Evolutionary conservation across 192 early-diverging fungal species (phyloP).

Genomic region (Borealophlyctis nickersoniae): DNA sequence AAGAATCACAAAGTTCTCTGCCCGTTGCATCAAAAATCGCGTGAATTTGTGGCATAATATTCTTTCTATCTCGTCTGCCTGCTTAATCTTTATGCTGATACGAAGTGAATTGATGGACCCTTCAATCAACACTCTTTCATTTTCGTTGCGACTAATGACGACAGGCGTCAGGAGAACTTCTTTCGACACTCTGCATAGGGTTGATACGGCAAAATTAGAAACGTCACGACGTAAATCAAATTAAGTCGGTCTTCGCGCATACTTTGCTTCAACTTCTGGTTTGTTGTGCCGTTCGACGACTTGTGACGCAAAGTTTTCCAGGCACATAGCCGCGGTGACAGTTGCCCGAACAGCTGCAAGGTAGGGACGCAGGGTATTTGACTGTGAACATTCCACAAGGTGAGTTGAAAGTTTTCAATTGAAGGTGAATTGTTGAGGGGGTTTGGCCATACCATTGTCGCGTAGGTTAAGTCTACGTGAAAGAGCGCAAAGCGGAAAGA

Average conservation of each 20-base stretch:
- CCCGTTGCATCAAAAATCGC: constrained; percentile 95
- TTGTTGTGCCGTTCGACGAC: constrained; percentile 97
- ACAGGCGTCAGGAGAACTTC: constrained; percentile 86
- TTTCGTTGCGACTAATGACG: constrained; percentile 85
- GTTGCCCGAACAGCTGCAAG: constrained; percentile 90
- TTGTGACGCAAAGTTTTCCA: constrained; percentile 98
- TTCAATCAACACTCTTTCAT: constrained; percentile 90
- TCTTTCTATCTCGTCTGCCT: constrained; percentile 94
- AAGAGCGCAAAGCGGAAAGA: too few species aligned
- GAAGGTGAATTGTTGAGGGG: too few species aligned
- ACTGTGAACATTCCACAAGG: too few species aligned
- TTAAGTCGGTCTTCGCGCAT: constrained; percentile 8
- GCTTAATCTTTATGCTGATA: constrained; percentile 93
- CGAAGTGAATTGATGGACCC: constrained; percentile 90
- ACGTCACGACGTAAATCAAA: not conserved
- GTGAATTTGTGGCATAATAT: constrained; percentile 95
- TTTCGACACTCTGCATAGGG: constrained; percentile 57
- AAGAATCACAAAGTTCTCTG: constrained; percentile 93
- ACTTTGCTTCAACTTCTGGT: constrained; percentile 93
- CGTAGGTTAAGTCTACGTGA: too few species aligned
- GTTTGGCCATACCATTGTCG: too few species aligned
- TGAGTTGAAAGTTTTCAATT: too few species aligned
- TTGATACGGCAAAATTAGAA: not conserved
- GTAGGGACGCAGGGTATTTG: constrained; percentile 95
- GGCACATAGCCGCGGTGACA: constrained; percentile 88